Evolutionary conservation across 164 flowering plant genomes (phyloP).

Genomic region (Echeveria elegans): DNA sequence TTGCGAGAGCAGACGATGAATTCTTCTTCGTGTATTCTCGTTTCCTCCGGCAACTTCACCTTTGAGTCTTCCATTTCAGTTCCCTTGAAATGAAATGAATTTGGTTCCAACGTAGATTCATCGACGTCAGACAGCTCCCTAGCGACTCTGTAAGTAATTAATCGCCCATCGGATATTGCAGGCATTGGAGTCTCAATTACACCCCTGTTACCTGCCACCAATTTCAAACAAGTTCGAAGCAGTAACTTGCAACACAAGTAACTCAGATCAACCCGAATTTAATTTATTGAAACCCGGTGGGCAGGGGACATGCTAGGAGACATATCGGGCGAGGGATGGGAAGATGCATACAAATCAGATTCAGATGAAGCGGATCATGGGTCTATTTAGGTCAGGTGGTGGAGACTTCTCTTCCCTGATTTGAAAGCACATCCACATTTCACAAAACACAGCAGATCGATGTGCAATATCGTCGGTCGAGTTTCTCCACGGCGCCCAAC

Average conservation of each 20-base stretch:
- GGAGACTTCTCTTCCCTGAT: background rate
- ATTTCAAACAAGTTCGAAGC: background rate
- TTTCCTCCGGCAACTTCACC: background rate
- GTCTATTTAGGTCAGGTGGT: background rate
- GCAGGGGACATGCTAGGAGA: background rate
- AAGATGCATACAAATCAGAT: background rate
- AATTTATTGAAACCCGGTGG: background rate
- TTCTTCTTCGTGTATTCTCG: slow-evolving; percentile 17
- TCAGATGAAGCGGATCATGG: background rate
- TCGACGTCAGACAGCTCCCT: background rate
- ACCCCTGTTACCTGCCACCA: background rate
- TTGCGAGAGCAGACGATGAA: slow-evolving; percentile 41
- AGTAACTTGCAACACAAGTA: background rate
- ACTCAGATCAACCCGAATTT: background rate
- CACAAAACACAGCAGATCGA: background rate
- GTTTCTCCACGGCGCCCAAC: slow-evolving; percentile 9
- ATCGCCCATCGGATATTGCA: background rate
- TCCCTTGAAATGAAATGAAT: slow-evolving; percentile 3
- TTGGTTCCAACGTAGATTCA: background rate
- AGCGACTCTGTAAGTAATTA: background rate
- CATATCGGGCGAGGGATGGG: background rate
- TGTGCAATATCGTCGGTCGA: slow-evolving; percentile 4
- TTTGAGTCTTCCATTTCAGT: background rate
- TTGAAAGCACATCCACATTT: background rate
- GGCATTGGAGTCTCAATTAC: background rate